Percentiles rank a stretch among this genome's conserved stretches.
phyloP scores from a whole-genome alignment of 176 grass and related monocot species.

The Aechmea fasciata region DNA sequence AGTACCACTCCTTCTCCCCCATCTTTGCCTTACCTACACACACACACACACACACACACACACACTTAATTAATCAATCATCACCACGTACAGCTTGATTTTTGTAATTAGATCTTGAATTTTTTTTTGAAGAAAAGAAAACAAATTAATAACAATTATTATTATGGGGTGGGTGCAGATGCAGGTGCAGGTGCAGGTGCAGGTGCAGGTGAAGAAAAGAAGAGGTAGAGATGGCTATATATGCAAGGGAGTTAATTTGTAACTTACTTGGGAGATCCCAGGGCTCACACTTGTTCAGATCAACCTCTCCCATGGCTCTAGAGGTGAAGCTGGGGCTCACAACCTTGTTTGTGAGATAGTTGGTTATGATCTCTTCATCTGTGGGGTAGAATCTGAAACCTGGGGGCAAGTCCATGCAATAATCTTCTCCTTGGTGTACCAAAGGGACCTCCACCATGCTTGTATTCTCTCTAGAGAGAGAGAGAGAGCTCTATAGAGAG shows the following conservation, averaged over 20 bases:
- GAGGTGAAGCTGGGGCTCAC: slow-evolving; percentile 32
- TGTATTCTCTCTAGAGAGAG: not conserved
- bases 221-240: not conserved
- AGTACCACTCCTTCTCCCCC: slow-evolving; percentile 70
- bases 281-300: slow-evolving; percentile 9
- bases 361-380: slow-evolving; percentile 37
- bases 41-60: no score
- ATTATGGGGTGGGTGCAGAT: no score
- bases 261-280: slow-evolving; percentile 10
- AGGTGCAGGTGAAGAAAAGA: not conserved
- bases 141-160: not conserved
- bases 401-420: slow-evolving; percentile 32
- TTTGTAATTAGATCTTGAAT: not conserved
- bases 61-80: no score
- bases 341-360: slow-evolving; percentile 39
- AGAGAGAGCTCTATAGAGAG: not conserved
- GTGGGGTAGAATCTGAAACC: slow-evolving; percentile 58
- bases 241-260: not conserved
- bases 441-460: slow-evolving; percentile 1
- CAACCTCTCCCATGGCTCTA: slow-evolving; percentile 18
- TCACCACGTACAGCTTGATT: no score
- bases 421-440: slow-evolving; percentile 4
- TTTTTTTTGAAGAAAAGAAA: not conserved
- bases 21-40: slow-evolving; percentile 56
- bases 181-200: not conserved